Base-by-base conservation (phyloP, 1,284 basidiomycete genomes). In the Farysia itapuensis region DNA sequence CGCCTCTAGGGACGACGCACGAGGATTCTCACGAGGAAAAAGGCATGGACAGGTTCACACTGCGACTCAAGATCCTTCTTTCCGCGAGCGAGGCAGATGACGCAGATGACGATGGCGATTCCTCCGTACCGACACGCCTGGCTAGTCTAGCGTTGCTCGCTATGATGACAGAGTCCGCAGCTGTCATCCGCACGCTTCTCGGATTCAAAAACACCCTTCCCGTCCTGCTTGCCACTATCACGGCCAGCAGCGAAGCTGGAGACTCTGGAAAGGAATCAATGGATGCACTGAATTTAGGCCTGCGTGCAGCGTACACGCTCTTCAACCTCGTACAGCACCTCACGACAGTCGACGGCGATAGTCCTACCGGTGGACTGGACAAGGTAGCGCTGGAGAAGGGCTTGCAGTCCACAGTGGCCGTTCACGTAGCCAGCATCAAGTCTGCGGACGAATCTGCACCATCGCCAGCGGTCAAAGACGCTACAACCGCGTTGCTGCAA, bases 1-100 rank as follows among this genome's bases (percentile, higher is more conserved):
- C 74, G 81, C 84, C 52, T 28, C 26, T 9, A 28, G 11, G 9
- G 11, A n/a, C 9, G 11, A 28, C 26, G n/a, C 11, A 28, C 9
- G 26, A 28, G 26, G 26, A 28, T 28, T 9, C 11, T n/a, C 11
- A 28, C 11, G n/a, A 28, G 26, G 26, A n/a, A 28, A 28, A 28
- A 28, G 26, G n/a, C 11, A 28, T 11, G 72, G 12, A 70, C 11
- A 33, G 21, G 11, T 35, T 35, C 34, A 16, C 9, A 16, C 34
- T 35, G 18, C 34, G 34, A 7, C 15, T 21, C 11, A 20, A 22
- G 11, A 22, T 35, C 18, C 18, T 35, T 20, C 11, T 35, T 13
- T 9, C 21, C 11, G 12, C 22, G 11, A 6, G 18, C 34, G 34
- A 20, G 7, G 34, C 9, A 11, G 34, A 35, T 16, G 31, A 33